Conservation (phyloP, 805 yeast species). For the Clavispora asparagi region DNA sequence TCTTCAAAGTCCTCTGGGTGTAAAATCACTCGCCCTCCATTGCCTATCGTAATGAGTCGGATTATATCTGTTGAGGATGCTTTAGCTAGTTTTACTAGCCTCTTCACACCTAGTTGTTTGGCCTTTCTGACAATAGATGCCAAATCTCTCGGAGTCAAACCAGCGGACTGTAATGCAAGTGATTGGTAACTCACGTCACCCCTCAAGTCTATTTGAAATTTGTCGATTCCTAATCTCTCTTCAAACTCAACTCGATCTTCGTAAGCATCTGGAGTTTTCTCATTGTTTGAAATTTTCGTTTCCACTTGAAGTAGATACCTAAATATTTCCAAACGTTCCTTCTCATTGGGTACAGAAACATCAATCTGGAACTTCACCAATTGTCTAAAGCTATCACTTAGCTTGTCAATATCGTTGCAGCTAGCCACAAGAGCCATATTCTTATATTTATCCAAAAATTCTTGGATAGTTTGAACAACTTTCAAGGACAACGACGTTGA, state of each 20-base stretch:
- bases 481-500: conserved; percentile 47
- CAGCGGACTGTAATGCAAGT: conserved; percentile 85
- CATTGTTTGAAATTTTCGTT: conserved; percentile 4
- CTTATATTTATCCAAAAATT: conserved; percentile 40
- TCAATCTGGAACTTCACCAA: conserved; percentile 72
- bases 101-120: conserved; percentile 48
- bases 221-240: conserved; percentile 12
- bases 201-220: conserved; percentile 21
- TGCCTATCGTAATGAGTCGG: conserved; percentile 37
- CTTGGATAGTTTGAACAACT: conserved; percentile 52
- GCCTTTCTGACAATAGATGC: conserved; percentile 65
- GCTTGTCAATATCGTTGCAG: conserved; percentile 63
- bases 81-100: conserved; percentile 35
- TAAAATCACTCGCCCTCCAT: conserved; percentile 51
- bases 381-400: conserved; percentile 63
- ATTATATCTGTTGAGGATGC: conserved; percentile 14
- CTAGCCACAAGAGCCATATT: conserved; percentile 54
- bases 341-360: conserved; percentile 72
- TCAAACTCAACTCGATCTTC: conserved; percentile 18
- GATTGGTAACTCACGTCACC: conserved; percentile 45
- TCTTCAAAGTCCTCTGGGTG: conserved; percentile 58
- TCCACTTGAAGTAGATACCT: conserved; percentile 37
- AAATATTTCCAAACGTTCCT: conserved; percentile 65
- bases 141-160: conserved; percentile 81
- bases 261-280: conserved; percentile 12